Evolutionary conservation across 495 filamentous ascomycete species (phyloP).

Genomic region (Lophiotrema nucula): DNA sequence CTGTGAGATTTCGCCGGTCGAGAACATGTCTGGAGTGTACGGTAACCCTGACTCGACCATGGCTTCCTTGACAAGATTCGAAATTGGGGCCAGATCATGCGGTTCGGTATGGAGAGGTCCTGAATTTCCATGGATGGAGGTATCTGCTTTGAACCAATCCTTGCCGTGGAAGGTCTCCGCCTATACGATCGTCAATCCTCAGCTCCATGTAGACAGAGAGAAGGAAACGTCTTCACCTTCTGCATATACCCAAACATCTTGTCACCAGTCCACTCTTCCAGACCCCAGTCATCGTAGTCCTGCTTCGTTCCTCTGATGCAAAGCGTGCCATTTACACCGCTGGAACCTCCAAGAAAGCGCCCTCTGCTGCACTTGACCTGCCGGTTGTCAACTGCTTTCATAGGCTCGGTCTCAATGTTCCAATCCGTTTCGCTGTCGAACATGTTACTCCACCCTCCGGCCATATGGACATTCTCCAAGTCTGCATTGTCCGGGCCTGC

Average conservation of each 20-base stretch:
- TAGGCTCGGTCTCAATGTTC: constrained; percentile 33
- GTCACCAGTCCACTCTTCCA: constrained; percentile 55
- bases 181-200: background rate
- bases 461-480: constrained; percentile 31
- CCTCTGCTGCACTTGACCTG: constrained; percentile 45
- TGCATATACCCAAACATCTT: constrained; percentile 47
- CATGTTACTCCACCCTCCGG: constrained; percentile 28
- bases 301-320: constrained; percentile 56
- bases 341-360: constrained; percentile 59
- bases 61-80: constrained; percentile 11
- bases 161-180: constrained; percentile 55
- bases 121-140: constrained; percentile 43
- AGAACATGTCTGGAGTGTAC: constrained; percentile 15
- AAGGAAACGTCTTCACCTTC: constrained; percentile 4
- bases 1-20: constrained; percentile 36
- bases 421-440: constrained; percentile 27
- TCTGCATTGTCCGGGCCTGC: constrained; percentile 44
- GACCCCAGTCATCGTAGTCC: constrained; percentile 61
- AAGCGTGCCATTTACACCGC: constrained; percentile 63
- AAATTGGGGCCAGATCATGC: constrained; percentile 23
- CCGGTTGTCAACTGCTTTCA: constrained; percentile 15
- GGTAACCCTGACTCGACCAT: constrained; percentile 13
- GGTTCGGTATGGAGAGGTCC: constrained; percentile 22
- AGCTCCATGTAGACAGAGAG: constrained; percentile 18
- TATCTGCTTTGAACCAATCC: constrained; percentile 37